Evolutionary conservation across 2,329 filamentous ascomycete species (phyloP).

Genomic region (Verticillium nubilum): DNA sequence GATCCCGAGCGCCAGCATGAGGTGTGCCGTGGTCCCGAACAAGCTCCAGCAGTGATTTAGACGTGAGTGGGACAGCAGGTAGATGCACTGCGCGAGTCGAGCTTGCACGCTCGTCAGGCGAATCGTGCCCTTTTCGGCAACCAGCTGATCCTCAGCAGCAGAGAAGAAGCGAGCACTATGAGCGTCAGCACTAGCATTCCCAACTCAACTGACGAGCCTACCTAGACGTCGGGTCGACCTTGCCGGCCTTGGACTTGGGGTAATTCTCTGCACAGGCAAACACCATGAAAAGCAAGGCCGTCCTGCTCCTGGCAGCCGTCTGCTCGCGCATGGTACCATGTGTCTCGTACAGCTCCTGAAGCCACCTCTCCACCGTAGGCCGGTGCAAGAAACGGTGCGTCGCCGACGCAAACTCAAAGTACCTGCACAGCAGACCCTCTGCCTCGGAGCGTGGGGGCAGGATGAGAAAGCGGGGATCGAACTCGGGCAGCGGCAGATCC

Average conservation of each 20-base stretch:
- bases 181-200: too few relatives aligned
- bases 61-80: constrained; percentile 35
- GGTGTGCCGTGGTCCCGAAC: constrained; percentile 34
- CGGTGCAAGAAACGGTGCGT: constrained; percentile 50
- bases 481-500: constrained; percentile 39
- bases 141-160: constrained; percentile 28
- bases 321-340: constrained; percentile 19
- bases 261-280: constrained; percentile 43
- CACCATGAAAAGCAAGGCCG: constrained; percentile 44
- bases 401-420: constrained; percentile 51
- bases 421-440: constrained; percentile 35
- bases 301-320: constrained; percentile 17
- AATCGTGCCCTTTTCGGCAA: constrained; percentile 30
- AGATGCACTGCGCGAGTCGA: constrained; percentile 34
- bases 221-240: constrained; percentile 11
- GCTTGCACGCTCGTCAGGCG: constrained; percentile 33
- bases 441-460: constrained; percentile 31
- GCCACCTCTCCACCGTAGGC: constrained; percentile 41
- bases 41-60: constrained; percentile 41
- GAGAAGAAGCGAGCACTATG: constrained; percentile 23
- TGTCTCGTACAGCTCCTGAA: constrained; percentile 32
- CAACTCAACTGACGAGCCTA: too few relatives aligned
- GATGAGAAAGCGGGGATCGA: constrained; percentile 28
- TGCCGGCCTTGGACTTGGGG: constrained; percentile 17
- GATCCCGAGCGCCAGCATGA: constrained; percentile 25